Conservation (phyloP, 225 moss, liverwort and hornwort genomes). For the Straminergon stramineum region DNA sequence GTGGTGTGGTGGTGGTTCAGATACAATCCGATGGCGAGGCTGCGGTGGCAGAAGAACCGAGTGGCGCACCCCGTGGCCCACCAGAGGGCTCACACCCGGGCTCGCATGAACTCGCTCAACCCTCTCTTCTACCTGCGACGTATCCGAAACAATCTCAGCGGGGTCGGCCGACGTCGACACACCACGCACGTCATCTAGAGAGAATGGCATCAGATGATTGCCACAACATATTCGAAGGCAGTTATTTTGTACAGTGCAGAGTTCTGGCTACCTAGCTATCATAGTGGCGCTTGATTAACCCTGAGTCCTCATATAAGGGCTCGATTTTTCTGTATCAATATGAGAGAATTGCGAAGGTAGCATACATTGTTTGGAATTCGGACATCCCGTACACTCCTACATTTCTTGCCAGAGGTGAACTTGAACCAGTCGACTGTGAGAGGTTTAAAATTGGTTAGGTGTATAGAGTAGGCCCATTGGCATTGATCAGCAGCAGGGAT, state of each 20-base stretch:
- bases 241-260: neutral
- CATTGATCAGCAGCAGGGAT: too few species aligned
- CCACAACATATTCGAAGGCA: too few species aligned
- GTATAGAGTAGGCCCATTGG: neutral
- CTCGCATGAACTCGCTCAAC: slow-evolving; percentile 19
- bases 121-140: slow-evolving; percentile 22
- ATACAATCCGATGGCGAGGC: slow-evolving; percentile 10
- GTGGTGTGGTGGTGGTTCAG: neutral
- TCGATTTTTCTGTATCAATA: neutral
- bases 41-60: slow-evolving; percentile 15
- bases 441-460: neutral
- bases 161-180: neutral
- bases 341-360: neutral
- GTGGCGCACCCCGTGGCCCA: slow-evolving; percentile 13
- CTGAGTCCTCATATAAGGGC: neutral
- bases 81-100: neutral
- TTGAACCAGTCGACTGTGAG: neutral
- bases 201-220: neutral
- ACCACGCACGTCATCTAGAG: neutral
- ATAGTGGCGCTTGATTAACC: neutral
- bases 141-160: slow-evolving; percentile 20
- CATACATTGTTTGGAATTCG: neutral
- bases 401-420: neutral
- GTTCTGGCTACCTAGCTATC: neutral
- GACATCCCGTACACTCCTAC: neutral